Evolutionary conservation across 768 basidiomycete species (phyloP), one percentile per base, ranked within the genome.

Genomic region (Rhodotorula babjevae): DNA sequence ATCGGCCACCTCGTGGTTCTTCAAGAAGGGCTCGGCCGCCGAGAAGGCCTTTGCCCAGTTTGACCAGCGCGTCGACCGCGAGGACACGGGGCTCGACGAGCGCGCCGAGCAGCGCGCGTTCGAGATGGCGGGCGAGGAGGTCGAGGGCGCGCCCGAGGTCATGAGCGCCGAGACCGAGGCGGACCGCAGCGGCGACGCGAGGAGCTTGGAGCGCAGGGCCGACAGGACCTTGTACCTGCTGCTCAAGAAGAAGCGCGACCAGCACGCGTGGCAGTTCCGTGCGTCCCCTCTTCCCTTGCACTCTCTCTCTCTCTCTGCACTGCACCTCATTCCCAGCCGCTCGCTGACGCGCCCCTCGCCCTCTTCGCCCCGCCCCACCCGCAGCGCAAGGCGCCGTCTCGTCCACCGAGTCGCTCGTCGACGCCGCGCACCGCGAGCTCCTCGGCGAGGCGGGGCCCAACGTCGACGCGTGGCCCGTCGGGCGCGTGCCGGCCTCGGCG

Each of bases 381-480:
- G 58, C 77, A 78, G 79, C 77, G 21, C 74, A 79, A 77, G 75
- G 77, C 33, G 73, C 67, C 16, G 73, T 76, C 36, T 63, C 73
- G 31, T 65, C 31, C 25, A 74, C 61, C 67, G 71, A 72, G 68
- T 70, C 42, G n/a, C 67, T 77, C 33, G 55, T 76, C 2, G 69
- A 93, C 89, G 88, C 92, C 52, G 92, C 92, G 9, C 84, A 87
- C 64, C 84, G 88, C 61, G 86, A 89, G 71, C 84, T 97, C 31
- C 82, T 83, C 61, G 85, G 86, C 6, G 86, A 89, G 79, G 91
- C 90, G 73, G 93, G 93, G 18, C 83, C 85, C 56, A 82, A 87
- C 63, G 92, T 98, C 89, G 93, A 98, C 78, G 88, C 88, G 21
- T 98, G 95, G 94, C 84, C 94, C 72, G 92, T 95, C n/a, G 87